Evolutionary conservation across 2,329 filamentous ascomycete genomes (phyloP).

Genomic region (Cercospora canescens): DNA sequence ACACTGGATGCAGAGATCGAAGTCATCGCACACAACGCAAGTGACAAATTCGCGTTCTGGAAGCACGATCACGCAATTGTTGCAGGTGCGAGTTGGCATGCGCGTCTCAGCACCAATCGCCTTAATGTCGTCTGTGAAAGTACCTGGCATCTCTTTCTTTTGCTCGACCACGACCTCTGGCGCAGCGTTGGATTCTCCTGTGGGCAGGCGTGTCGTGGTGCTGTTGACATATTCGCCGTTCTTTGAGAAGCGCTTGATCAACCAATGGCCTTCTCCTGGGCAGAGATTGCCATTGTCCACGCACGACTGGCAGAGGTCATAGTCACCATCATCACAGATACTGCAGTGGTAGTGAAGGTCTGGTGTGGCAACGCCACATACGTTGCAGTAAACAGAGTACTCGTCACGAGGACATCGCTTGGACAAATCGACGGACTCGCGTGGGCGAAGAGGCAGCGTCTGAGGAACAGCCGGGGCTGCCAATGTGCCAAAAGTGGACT

Average conservation of each 20-base stretch:
- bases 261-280: constrained; percentile 78
- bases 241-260: constrained; percentile 85
- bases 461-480: constrained; percentile 20
- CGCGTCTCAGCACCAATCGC: constrained; percentile 36
- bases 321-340: constrained; percentile 89
- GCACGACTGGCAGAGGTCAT: constrained; percentile 83
- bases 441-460: constrained; percentile 43
- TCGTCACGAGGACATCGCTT: constrained; percentile 36
- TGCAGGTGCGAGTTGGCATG: constrained; percentile 66
- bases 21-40: constrained; percentile 83
- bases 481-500: constrained; percentile 28
- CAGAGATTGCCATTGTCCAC: constrained; percentile 76
- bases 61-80: constrained; percentile 64
- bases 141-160: constrained; percentile 44
- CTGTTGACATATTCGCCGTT: constrained; percentile 80
- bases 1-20: constrained; percentile 85
- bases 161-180: constrained; percentile 37
- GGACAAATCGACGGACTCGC: constrained; percentile 35
- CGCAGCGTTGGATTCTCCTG: constrained; percentile 38
- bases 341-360: constrained; percentile 92
- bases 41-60: constrained; percentile 80
- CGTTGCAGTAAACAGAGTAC: constrained; percentile 93
- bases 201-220: constrained; percentile 72
- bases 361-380: constrained; percentile 75
- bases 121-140: constrained; percentile 48